Conservation (phyloP, 805 yeast species). For the Pichia membranifaciens region DNA sequence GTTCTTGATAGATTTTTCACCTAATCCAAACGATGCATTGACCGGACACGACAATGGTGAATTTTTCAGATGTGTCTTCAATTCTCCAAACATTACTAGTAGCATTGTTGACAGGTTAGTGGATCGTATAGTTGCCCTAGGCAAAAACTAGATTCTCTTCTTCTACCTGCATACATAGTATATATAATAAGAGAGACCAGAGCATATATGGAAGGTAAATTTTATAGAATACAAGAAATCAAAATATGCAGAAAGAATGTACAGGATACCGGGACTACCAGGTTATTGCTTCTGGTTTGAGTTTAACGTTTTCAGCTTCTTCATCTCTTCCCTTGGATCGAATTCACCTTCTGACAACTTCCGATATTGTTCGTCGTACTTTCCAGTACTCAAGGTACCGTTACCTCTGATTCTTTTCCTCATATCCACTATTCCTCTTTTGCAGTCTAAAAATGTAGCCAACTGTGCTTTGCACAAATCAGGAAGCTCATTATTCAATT, state of each 20-base stretch:
- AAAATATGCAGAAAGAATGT: not conserved
- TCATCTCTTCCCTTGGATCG: slow-evolving; percentile 75
- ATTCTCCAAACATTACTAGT: slow-evolving; percentile 54
- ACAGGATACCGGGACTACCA: not conserved
- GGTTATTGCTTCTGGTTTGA: slow-evolving; percentile 37
- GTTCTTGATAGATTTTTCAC: slow-evolving; percentile 74
- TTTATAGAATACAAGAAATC: not conserved
- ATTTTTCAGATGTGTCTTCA: slow-evolving; percentile 79
- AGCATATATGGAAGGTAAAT: too few species aligned
- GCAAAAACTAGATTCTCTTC: slow-evolving; percentile 15
- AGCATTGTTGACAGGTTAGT: slow-evolving; percentile 42
- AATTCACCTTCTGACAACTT: slow-evolving; percentile 76
- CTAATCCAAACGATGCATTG: slow-evolving; percentile 44
- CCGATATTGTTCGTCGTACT: slow-evolving; percentile 81
- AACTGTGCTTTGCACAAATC: slow-evolving; percentile 82
- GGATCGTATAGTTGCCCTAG: slow-evolving; percentile 33
- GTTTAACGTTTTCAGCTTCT: slow-evolving; percentile 59
- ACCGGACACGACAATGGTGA: slow-evolving; percentile 52
- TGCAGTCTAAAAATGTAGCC: slow-evolving; percentile 83
- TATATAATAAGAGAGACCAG: too few species aligned
- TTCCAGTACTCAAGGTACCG: slow-evolving; percentile 89
- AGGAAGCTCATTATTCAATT: slow-evolving; percentile 70
- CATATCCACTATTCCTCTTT: slow-evolving; percentile 87
- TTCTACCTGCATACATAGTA: too few species aligned
- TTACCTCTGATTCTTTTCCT: slow-evolving; percentile 88